phyloP scores from a whole-genome alignment of 2,329 filamentous ascomycete species.

The Colletotrichum godetiae region DNA sequence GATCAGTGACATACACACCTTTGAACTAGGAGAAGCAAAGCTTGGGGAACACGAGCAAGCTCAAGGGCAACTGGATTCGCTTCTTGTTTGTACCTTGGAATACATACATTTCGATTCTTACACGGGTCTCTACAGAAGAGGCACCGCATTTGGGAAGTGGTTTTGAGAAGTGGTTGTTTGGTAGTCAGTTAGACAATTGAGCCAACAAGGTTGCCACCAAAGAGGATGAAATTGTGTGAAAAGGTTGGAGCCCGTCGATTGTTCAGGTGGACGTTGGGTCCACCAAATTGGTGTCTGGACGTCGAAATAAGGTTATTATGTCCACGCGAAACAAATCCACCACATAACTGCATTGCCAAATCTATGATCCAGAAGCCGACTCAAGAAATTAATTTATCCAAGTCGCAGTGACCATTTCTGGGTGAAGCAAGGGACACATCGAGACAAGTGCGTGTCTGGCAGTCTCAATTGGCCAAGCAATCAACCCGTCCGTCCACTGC shows the following conservation, averaged over 20 bases:
- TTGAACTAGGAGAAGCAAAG: neutral
- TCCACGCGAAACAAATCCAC: neutral
- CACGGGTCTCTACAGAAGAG: neutral
- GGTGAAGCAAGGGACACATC: neutral
- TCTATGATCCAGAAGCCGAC: neutral
- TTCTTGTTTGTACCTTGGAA: conserved; percentile 9
- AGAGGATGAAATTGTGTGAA: too few relatives aligned
- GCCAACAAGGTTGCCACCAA: neutral
- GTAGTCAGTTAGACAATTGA: neutral
- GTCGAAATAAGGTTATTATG: conserved; percentile 23
- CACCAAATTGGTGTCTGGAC: neutral
- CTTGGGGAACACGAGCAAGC: neutral
- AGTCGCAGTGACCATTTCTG: neutral
- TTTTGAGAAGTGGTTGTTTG: conserved; percentile 12
- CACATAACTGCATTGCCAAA: neutral
- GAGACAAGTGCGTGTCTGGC: neutral
- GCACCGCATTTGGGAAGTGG: conserved; percentile 24
- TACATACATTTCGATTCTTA: conserved; percentile 31
- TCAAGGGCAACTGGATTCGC: conserved; percentile 8
- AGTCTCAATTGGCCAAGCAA: neutral
- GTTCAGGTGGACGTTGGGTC: neutral
- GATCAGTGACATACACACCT: conserved; percentile 27
- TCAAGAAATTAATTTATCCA: neutral
- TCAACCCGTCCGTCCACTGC: neutral
- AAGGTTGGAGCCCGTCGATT: too few relatives aligned